These are phyloP conservation scores for Trichoderma erinaceum DNA, from an alignment of 495 filamentous ascomycete genomes.

Conservation along the genomic window DNA sequence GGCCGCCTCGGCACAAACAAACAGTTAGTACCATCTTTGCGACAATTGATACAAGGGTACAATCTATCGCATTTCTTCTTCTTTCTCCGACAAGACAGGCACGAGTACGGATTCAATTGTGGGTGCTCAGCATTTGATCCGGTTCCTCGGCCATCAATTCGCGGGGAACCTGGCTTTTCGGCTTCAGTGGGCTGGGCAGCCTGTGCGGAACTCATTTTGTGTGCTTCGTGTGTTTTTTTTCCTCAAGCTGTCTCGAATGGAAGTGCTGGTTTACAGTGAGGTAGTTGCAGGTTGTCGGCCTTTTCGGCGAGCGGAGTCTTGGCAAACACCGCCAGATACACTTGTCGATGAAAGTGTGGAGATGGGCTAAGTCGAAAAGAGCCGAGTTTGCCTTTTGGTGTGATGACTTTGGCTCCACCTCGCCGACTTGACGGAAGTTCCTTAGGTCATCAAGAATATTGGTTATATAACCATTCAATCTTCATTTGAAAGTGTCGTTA, in stretches of 20 bases:
- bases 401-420: neutral
- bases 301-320: slow-evolving; percentile 2
- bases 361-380: neutral
- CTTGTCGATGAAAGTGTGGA: neutral
- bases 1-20: slow-evolving; percentile 43
- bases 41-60: slow-evolving; percentile 77
- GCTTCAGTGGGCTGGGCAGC: neutral
- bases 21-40: slow-evolving; percentile 69
- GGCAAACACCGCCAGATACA: neutral
- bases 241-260: neutral
- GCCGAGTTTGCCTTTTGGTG: neutral
- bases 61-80: slow-evolving; percentile 87
- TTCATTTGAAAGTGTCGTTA: neutral
- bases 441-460: neutral
- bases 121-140: slow-evolving; percentile 24
- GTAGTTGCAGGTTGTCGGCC: neutral
- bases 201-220: neutral
- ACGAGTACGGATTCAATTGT: slow-evolving; percentile 61
- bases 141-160: neutral
- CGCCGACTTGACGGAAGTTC: neutral
- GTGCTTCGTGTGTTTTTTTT: neutral
- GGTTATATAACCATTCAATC: neutral
- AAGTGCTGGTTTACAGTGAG: neutral
- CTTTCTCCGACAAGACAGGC: slow-evolving; percentile 73
- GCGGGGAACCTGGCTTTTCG: neutral